Evolutionary conservation across 2,329 filamentous ascomycete species (phyloP), one percentile per base, ranked within the genome.

Genomic region (Botryosphaeria dothidea): DNA sequence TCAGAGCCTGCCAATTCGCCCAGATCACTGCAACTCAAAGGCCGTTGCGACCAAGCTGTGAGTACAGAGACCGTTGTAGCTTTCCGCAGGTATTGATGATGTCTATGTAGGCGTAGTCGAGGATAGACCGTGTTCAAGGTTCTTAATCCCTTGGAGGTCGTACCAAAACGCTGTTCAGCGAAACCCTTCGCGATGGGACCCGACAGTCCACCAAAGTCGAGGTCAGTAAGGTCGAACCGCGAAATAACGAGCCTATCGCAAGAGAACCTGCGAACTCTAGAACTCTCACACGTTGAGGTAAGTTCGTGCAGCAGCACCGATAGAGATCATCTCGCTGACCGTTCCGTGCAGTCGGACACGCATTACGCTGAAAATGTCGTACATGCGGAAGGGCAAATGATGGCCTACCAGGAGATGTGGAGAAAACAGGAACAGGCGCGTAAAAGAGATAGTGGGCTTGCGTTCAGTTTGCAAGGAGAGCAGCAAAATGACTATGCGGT

Each of bases 341-440:
- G 21, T 21, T 15, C 23, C 3, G 27, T 9, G 13, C 17, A 64
- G 62, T 57, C 62, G 4, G 62, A 64, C 27, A 58, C 62, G 23
- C 43, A 64, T 31, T 51, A 64, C n/a, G 62, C 62, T 25, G 52
- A 64, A 38, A 48, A 64, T 21, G 29, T 64, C 9, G 51, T 64
- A 8, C 36, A 23, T 38, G 62, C 51, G 11, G 62, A 64, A 34
- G 48, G 61, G 19, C 27, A 64, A 36, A 43, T 43, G 38, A 54
- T 54, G 29, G 49, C 41, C 49, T 64, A 54, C 38, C 48, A 64
- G 19, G 61, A 56, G 61, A 49, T 64, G n/a, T 46, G 36, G 38
- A 19, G 49, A 5, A 46, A 19, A 8, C 56, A 46, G 23, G 56
- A 60, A 23, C 56, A 46, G 41, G 3, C 56, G 6, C 56, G 56